phyloP scores from a whole-genome alignment of 163 green algal species.

The Chlamydomonas reinhardtii region DNA sequence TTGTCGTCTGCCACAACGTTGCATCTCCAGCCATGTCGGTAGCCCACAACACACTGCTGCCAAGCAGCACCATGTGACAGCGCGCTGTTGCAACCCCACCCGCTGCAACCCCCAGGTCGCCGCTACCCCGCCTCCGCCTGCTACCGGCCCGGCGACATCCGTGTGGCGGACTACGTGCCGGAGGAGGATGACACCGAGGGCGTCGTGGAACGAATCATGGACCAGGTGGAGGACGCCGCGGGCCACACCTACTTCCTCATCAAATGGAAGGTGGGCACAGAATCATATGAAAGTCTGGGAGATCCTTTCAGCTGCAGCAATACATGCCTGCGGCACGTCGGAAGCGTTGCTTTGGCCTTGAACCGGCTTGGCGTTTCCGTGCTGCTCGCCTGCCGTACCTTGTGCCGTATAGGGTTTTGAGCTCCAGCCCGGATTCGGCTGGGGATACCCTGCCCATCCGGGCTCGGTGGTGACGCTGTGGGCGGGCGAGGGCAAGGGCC shows the following conservation, averaged over 20 bases:
- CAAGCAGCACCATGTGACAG: no score
- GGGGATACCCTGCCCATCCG: no score
- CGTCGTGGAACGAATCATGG: conserved; percentile 20
- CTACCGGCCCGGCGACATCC: not conserved
- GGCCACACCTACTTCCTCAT: not conserved
- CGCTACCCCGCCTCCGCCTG: conserved; percentile 14
- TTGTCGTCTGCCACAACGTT: no score
- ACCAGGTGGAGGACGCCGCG: not conserved
- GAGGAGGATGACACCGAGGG: not conserved
- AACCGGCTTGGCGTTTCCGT: not conserved
- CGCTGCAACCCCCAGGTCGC: not conserved
- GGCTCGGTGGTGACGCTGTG: no score
- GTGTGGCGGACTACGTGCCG: not conserved
- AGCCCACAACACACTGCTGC: no score
- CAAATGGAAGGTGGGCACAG: conserved; percentile 31
- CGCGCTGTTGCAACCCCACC: not conserved
- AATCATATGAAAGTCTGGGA: no score
- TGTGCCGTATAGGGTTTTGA: not conserved
- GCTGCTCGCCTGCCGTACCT: no score
- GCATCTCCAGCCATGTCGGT: no score
- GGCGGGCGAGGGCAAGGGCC: not conserved
- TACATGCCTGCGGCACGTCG: no score
- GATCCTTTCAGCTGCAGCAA: no score
- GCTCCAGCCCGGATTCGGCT: not conserved
- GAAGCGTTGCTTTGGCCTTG: no score